phyloP scores from a whole-genome alignment of 75 land plant genomes.

The Selaginella tamariscina region DNA sequence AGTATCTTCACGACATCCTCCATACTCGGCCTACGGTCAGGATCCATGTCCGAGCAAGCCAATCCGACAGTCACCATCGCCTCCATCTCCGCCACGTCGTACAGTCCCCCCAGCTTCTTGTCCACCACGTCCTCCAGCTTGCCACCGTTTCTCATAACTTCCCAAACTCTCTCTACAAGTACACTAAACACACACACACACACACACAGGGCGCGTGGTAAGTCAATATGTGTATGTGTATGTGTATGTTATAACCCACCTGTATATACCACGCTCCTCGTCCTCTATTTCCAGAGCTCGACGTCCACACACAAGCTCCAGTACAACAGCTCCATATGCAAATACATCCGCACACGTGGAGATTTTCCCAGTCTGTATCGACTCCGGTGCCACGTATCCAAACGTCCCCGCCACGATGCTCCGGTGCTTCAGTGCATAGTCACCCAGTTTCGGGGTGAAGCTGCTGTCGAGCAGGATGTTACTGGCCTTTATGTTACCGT shows the following conservation, averaged over 20 bases:
- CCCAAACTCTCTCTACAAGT: neutral
- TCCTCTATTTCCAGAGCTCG: conserved; percentile 7
- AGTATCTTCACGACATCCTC: neutral
- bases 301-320: conserved; percentile 14
- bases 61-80: neutral
- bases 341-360: conserved; percentile 50
- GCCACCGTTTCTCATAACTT: neutral
- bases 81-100: neutral
- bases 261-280: neutral
- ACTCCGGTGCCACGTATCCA: conserved; percentile 15
- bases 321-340: conserved; percentile 10
- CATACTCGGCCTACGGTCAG: neutral
- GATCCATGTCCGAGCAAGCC: neutral
- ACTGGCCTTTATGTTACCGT: conserved; percentile 10
- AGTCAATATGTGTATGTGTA: neutral
- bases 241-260: neutral
- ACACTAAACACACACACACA: too few relatives aligned
- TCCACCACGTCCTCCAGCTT: neutral
- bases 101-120: neutral
- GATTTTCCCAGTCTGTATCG: conserved; percentile 25
- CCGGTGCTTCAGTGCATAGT: conserved; percentile 19
- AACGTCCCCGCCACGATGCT: conserved; percentile 10
- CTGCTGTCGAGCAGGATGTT: conserved; percentile 14
- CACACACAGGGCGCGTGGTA: too few relatives aligned
- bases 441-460: conserved; percentile 30